A percentile compares a stretch with the other conserved stretches of the same genome.
Conservation (phyloP, 805 yeast genomes). For the Teunomyces tritomae region DNA sequence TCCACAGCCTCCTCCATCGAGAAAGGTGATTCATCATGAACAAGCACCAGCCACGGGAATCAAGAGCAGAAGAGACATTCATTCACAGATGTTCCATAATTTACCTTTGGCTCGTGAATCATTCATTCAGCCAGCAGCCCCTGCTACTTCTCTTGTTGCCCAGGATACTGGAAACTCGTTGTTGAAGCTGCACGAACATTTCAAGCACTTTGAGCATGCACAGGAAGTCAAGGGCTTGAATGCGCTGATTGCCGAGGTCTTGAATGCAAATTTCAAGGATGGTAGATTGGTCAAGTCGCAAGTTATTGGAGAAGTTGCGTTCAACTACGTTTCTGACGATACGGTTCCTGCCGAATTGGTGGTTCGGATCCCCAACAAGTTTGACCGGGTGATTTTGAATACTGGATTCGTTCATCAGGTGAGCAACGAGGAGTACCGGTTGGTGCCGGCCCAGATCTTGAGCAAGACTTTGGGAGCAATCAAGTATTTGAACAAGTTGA, state of each 20-base stretch:
- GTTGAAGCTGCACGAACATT: conserved; percentile 50
- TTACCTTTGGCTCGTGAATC: conserved; percentile 38
- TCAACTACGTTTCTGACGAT: conserved; percentile 51
- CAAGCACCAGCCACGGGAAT: neutral
- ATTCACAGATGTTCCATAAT: conserved; percentile 47
- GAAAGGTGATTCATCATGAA: conserved; percentile 42
- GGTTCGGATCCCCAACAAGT: conserved; percentile 42
- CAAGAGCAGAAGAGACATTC: conserved; percentile 40
- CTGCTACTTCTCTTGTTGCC: conserved; percentile 15
- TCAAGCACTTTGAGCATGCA: conserved; percentile 26
- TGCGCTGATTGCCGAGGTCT: conserved; percentile 82
- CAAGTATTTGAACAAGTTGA: conserved; percentile 60
- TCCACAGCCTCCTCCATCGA: conserved; percentile 57
- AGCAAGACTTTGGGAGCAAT: conserved; percentile 76
- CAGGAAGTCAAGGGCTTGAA: conserved; percentile 53
- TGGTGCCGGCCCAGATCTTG: conserved; percentile 49
- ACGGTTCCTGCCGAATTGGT: conserved; percentile 26
- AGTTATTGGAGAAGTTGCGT: conserved; percentile 82
- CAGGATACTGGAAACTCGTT: conserved; percentile 43
- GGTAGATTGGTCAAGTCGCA: conserved; percentile 61
- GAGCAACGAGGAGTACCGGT: conserved; percentile 33
- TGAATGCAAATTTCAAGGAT: conserved; percentile 70
- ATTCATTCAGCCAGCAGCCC: conserved; percentile 10
- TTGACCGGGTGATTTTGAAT: conserved; percentile 49
- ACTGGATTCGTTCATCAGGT: conserved; percentile 30